phyloP scores from a whole-genome alignment of 2,329 filamentous ascomycete genomes.

The Calycina marina region DNA sequence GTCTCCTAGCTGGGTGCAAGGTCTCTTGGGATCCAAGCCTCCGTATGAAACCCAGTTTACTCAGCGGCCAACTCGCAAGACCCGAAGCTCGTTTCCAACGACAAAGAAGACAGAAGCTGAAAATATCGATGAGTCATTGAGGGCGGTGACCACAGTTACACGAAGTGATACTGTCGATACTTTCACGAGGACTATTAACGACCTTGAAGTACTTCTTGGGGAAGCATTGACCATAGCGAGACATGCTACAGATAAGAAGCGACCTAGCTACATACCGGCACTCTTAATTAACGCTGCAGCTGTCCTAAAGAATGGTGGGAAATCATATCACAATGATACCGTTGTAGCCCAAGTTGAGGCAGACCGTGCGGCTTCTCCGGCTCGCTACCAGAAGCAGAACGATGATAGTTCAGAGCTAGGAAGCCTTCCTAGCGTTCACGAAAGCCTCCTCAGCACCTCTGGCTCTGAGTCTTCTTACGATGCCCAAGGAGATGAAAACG shows the following conservation, averaged over 20 bases:
- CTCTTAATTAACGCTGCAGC: constrained; percentile 13
- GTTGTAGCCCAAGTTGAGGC: background rate
- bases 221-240: constrained; percentile 25
- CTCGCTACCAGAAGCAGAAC: constrained; percentile 2
- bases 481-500: constrained; percentile 6
- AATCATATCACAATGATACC: constrained; percentile 2
- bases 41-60: too few species aligned
- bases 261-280: constrained; percentile 9
- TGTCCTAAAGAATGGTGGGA: constrained; percentile 12
- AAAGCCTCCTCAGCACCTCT: constrained; percentile 16
- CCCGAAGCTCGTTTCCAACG: too few species aligned
- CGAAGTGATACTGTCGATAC: too few species aligned
- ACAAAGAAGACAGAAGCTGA: too few species aligned
- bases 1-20: too few species aligned
- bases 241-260: constrained; percentile 19
- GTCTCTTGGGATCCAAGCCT: too few species aligned
- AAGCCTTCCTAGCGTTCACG: constrained; percentile 15
- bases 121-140: too few species aligned
- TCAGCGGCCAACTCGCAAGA: too few species aligned
- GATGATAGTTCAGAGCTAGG: constrained; percentile 10
- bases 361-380: background rate
- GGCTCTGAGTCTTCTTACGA: constrained; percentile 9
- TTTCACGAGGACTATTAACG: constrained; percentile 23
- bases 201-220: constrained; percentile 23
- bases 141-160: too few species aligned